Conservation (phyloP, 2,329 filamentous ascomycete genomes). For the Macrophomina pseudophaseolina region DNA sequence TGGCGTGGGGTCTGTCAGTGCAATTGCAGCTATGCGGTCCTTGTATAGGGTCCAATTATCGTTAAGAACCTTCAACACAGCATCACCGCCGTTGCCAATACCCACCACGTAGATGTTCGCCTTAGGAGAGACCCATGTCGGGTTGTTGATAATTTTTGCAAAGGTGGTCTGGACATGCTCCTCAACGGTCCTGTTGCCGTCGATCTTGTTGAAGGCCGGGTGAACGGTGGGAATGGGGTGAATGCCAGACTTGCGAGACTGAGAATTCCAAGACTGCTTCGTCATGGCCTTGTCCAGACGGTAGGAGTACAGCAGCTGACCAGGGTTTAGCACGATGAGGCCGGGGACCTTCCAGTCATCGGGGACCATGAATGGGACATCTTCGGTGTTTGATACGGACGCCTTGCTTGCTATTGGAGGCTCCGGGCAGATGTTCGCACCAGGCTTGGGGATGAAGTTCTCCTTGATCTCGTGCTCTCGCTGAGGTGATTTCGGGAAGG, state of each 20-base stretch:
- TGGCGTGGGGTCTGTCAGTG: conserved; percentile 16
- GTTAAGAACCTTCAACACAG: not conserved
- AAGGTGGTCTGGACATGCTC: conserved; percentile 74
- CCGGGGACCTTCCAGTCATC: conserved; percentile 50
- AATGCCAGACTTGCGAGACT: conserved; percentile 64
- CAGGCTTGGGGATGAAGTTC: conserved; percentile 5
- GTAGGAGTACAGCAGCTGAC: conserved; percentile 78
- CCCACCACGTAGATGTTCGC: conserved; percentile 73
- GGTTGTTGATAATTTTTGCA: conserved; percentile 60
- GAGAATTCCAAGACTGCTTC: conserved; percentile 58
- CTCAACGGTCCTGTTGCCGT: conserved; percentile 60
- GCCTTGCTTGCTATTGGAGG: conserved; percentile 14
- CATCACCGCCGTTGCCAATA: conserved; percentile 44
- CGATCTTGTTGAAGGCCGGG: conserved; percentile 63
- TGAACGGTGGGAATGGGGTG: conserved; percentile 38
- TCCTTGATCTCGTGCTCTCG: conserved; percentile 11
- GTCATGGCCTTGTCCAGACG: conserved; percentile 66
- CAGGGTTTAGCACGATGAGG: conserved; percentile 77
- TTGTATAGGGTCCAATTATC: conserved; percentile 18
- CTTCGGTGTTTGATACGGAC: conserved; percentile 24
- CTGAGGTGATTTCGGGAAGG: not conserved
- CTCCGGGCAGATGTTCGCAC: not conserved
- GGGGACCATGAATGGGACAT: conserved; percentile 10
- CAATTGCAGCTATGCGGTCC: conserved; percentile 19
- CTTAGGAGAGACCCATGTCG: conserved; percentile 50